A percentile compares a stretch with the other conserved stretches of the same genome.
Conservation (phyloP, 257 asterid species). For the Solanum tarapatanum region DNA sequence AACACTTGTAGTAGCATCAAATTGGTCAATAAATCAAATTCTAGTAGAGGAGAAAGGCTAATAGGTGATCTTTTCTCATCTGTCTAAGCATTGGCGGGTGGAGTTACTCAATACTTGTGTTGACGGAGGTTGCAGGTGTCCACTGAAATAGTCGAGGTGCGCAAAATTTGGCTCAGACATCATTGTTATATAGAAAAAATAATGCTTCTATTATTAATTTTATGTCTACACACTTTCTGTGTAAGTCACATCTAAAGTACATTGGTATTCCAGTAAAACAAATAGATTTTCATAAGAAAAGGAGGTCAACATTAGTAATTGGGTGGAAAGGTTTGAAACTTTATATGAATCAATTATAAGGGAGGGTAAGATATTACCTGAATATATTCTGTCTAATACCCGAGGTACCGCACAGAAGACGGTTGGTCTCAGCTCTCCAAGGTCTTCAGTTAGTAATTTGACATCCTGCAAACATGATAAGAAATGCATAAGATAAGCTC, state of each 20-base stretch:
- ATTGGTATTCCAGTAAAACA: not conserved
- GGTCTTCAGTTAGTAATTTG: constrained; percentile 77
- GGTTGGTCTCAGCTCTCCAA: constrained; percentile 76
- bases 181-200: not conserved
- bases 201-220: not conserved
- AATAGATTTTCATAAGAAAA: not conserved
- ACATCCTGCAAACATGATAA: constrained; percentile 48
- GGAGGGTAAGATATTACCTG: constrained; percentile 37
- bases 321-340: not conserved
- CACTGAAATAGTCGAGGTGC: not conserved
- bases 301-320: not conserved
- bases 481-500: not conserved
- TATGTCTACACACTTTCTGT: not conserved
- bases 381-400: constrained; percentile 72
- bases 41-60: not conserved
- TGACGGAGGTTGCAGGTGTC: not conserved
- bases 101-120: not conserved
- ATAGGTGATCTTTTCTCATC: not conserved
- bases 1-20: not conserved
- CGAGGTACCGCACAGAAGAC: constrained; percentile 96
- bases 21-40: not conserved
- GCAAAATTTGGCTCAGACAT: not conserved
- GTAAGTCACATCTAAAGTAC: not conserved
- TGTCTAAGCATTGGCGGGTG: not conserved
- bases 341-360: not conserved